A percentile compares a stretch with the other conserved stretches of the same genome.
phyloP scores from a whole-genome alignment of 2,329 filamentous ascomycete genomes.

The Nemania sp. region DNA sequence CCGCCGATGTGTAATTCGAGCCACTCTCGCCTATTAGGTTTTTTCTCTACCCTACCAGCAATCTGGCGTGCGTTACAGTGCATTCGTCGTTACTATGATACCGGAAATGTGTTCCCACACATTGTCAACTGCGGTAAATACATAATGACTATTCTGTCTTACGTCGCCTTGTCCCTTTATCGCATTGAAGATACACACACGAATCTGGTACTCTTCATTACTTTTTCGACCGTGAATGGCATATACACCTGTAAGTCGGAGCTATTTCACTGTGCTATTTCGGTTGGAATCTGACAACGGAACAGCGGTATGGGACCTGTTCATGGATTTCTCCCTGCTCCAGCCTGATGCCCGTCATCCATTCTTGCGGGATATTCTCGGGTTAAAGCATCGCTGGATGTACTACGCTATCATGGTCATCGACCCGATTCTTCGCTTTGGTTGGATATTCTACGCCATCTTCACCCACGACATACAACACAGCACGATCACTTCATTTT shows the following conservation, averaged over 20 bases:
- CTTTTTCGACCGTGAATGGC: constrained; percentile 79
- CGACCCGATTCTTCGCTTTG: constrained; percentile 85
- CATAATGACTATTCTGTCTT: constrained; percentile 77
- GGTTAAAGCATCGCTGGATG: constrained; percentile 76
- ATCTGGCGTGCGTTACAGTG: constrained; percentile 94
- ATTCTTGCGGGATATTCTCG: constrained; percentile 76
- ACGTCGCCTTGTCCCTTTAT: constrained; percentile 79
- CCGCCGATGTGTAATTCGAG: constrained; percentile 82
- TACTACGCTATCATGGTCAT: constrained; percentile 86
- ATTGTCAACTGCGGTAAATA: constrained; percentile 94
- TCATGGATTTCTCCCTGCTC: constrained; percentile 95
- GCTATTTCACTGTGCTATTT: neutral
- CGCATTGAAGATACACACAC: constrained; percentile 67
- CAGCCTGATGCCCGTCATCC: constrained; percentile 72
- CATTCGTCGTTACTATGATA: constrained; percentile 85
- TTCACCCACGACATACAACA: constrained; percentile 81
- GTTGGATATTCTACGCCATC: constrained; percentile 93
- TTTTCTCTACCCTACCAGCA: constrained; percentile 80
- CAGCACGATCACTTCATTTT: constrained; percentile 79
- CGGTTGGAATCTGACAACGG: neutral
- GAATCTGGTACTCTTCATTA: constrained; percentile 74
- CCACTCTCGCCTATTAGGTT: constrained; percentile 81
- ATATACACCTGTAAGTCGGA: constrained; percentile 72
- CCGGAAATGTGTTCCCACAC: constrained; percentile 86
- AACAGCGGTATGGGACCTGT: constrained; percentile 83